These are phyloP conservation scores for Amauroascus verrucosus DNA, from an alignment of 2,329 filamentous ascomycete species.

Conservation along the genomic window DNA sequence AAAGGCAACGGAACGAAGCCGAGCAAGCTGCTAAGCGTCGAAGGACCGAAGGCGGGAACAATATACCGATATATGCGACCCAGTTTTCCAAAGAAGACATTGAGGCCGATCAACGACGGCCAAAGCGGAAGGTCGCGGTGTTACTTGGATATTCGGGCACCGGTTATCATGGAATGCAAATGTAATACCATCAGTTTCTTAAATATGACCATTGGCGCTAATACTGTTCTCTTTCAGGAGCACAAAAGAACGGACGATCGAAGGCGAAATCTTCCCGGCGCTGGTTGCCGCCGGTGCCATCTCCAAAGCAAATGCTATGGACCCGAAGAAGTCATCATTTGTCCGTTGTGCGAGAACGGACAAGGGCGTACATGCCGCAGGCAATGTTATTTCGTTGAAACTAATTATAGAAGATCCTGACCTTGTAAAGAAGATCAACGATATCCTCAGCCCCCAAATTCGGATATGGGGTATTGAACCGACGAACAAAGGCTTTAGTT, in stretches of 20 bases:
- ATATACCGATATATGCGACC: constrained; percentile 44
- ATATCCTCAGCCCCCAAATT: constrained; percentile 73
- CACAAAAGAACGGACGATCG: constrained; percentile 73
- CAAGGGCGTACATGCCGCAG: constrained; percentile 93
- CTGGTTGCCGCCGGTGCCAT: constrained; percentile 88
- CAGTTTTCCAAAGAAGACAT: constrained; percentile 70
- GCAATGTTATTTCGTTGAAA: constrained; percentile 90
- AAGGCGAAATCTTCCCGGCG: constrained; percentile 86
- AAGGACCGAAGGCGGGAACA: constrained; percentile 40
- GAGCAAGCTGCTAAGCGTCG: constrained; percentile 47
- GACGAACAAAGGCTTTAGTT: constrained; percentile 84
- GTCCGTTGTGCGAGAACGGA: constrained; percentile 92
- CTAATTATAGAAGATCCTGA: constrained; percentile 87
- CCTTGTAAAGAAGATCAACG: constrained; percentile 84
- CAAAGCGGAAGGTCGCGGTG: constrained; percentile 94
- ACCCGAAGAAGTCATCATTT: constrained; percentile 91
- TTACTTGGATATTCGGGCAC: constrained; percentile 92
- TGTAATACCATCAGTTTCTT: constrained; percentile 36
- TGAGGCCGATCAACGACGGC: constrained; percentile 70
- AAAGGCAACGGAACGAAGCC: constrained; percentile 41
- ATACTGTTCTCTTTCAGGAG: constrained; percentile 27
- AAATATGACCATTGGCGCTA: neutral
- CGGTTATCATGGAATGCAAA: constrained; percentile 95
- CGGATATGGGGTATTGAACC: constrained; percentile 88
- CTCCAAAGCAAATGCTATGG: constrained; percentile 90